Evolutionary conservation across 2,329 filamentous ascomycete genomes (phyloP).

Genomic region (Huntiella savannae): DNA sequence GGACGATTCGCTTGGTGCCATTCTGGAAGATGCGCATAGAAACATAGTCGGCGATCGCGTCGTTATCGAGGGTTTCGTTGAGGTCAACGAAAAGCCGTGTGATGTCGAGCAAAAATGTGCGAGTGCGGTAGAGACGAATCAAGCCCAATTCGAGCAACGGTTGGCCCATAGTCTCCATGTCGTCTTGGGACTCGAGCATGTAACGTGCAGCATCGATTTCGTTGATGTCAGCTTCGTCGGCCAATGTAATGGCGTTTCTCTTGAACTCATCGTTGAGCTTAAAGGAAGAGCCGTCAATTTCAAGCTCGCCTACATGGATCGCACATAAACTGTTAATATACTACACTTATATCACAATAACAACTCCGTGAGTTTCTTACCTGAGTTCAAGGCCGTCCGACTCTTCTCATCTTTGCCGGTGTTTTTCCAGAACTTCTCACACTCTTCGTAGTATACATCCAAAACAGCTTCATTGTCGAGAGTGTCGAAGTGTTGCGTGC

Average conservation of each 20-base stretch:
- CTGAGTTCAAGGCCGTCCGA: slow-evolving; percentile 49
- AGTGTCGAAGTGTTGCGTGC: slow-evolving; percentile 39
- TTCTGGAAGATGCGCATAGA: slow-evolving; percentile 34
- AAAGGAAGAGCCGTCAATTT: slow-evolving; percentile 54
- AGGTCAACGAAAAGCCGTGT: slow-evolving; percentile 59
- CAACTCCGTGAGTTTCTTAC: slow-evolving; percentile 23
- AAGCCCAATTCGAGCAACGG: slow-evolving; percentile 60
- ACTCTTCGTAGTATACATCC: slow-evolving; percentile 49
- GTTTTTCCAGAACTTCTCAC: slow-evolving; percentile 59
- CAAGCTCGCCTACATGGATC: slow-evolving; percentile 48
- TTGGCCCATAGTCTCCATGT: slow-evolving; percentile 49
- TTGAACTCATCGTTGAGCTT: slow-evolving; percentile 73
- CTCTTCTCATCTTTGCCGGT: slow-evolving; percentile 56
- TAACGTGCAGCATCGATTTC: slow-evolving; percentile 68
- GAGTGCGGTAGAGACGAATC: slow-evolving; percentile 72
- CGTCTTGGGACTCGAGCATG: slow-evolving; percentile 53
- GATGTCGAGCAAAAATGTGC: slow-evolving; percentile 67
- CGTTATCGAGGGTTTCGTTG: slow-evolving; percentile 27
- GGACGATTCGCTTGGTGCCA: slow-evolving; percentile 42
- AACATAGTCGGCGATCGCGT: slow-evolving; percentile 31
- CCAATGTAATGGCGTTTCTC: slow-evolving; percentile 59
- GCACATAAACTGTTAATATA: neutral
- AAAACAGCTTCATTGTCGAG: slow-evolving; percentile 53
- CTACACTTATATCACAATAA: neutral
- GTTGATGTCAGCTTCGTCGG: slow-evolving; percentile 78